Percentiles rank a stretch among this genome's conserved stretches.
phyloP scores from a whole-genome alignment of 2,329 filamentous ascomycete species.

The Paecilomyces fulvus region DNA sequence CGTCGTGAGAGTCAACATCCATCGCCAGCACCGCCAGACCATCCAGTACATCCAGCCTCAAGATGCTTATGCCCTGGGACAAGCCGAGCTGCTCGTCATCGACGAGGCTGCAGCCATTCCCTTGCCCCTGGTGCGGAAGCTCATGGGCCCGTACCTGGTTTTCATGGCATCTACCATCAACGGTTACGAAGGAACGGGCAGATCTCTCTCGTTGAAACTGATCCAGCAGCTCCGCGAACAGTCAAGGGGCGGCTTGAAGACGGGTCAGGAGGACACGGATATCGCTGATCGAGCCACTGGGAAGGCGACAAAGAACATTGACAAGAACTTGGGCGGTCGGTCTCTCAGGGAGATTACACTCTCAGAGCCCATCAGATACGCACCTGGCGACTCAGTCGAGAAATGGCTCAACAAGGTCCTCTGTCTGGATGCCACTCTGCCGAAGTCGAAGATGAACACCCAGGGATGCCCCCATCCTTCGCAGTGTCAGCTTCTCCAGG shows the following conservation, averaged over 20 bases:
- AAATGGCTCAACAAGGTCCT: conserved; percentile 93
- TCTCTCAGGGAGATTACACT: conserved; percentile 87
- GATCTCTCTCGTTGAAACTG: conserved; percentile 88
- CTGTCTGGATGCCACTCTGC: conserved; percentile 86
- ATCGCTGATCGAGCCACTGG: conserved; percentile 73
- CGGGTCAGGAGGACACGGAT: conserved; percentile 51
- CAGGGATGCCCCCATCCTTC: conserved; percentile 83
- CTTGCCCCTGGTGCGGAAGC: conserved; percentile 78
- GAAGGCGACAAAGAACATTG: conserved; percentile 56
- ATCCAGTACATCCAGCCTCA: conserved; percentile 98
- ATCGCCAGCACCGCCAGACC: conserved; percentile 89
- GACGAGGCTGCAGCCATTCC: conserved; percentile 97
- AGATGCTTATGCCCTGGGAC: conserved; percentile 87
- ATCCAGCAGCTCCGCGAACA: conserved; percentile 96
- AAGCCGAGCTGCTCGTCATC: conserved; percentile 91
- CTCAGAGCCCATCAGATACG: conserved; percentile 89
- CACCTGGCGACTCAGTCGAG: conserved; percentile 81
- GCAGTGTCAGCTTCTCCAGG: conserved; percentile 82
- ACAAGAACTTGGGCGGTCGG: conserved; percentile 56
- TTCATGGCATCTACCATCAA: conserved; percentile 99
- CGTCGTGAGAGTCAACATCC: conserved; percentile 92
- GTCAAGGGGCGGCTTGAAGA: conserved; percentile 57
- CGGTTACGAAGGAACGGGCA: conserved; percentile 93
- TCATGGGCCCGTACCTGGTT: conserved; percentile 93
- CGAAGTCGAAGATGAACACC: conserved; percentile 61